Conservation (phyloP, 2,329 filamentous ascomycete genomes). For the Diaporthe destruens region DNA sequence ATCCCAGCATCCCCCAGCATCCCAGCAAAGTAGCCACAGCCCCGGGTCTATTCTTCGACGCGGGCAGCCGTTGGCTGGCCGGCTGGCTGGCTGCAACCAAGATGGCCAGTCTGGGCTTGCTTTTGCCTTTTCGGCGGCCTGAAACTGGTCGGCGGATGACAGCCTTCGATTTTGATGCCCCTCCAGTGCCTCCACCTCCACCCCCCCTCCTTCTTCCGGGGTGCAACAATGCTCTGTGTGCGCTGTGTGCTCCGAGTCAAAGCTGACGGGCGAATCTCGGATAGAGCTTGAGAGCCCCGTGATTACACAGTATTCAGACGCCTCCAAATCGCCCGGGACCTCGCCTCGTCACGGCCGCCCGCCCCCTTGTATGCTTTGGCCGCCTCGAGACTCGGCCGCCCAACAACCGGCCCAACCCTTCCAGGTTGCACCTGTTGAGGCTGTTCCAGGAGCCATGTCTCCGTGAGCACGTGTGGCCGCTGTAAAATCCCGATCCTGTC, state of each 20-base stretch:
- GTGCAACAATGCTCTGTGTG: conserved; percentile 10
- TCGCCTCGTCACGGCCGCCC: neutral
- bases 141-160: conserved; percentile 33
- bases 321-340: conserved; percentile 1
- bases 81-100: neutral
- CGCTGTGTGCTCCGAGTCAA: conserved; percentile 31
- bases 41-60: conserved; percentile 10
- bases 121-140: conserved; percentile 20
- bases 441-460: conserved; percentile 20
- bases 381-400: neutral
- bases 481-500: neutral
- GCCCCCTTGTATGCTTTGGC: conserved; percentile 17
- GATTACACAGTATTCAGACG: conserved; percentile 2
- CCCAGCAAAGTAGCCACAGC: conserved; percentile 2
- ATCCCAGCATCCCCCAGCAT: neutral
- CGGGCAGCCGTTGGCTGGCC: conserved; percentile 21
- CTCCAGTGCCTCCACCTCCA: neutral
- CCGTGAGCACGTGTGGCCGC: neutral
- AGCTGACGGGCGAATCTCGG: conserved; percentile 29
- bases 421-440: conserved; percentile 6
- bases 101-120: conserved; percentile 3
- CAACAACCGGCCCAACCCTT: conserved; percentile 11
- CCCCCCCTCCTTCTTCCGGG: neutral
- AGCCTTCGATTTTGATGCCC: conserved; percentile 26
- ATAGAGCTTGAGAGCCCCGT: neutral